Evolutionary conservation across 2,329 filamentous ascomycete species (phyloP).

Genomic region (Verticillium isaacii): DNA sequence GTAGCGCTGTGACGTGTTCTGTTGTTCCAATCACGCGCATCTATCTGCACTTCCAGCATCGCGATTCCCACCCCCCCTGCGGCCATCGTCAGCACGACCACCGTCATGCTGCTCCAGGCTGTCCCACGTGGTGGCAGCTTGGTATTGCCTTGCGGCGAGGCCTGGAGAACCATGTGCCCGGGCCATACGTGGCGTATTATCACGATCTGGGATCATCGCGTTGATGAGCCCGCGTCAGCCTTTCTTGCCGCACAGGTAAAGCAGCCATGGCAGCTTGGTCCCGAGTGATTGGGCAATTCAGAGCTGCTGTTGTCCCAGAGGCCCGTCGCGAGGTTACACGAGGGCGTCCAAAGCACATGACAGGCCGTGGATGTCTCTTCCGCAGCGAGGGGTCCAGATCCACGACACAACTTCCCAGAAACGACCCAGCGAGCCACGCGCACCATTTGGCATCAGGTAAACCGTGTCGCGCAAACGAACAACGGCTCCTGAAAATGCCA

Average conservation of each 20-base stretch:
- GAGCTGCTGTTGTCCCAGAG: background rate
- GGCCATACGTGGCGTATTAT: background rate
- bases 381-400: too few species aligned
- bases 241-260: too few species aligned
- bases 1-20: background rate
- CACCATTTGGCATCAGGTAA: too few species aligned
- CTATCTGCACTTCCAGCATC: background rate
- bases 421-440: too few species aligned
- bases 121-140: background rate
- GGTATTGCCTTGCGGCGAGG: background rate
- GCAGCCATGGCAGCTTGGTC: background rate
- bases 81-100: background rate
- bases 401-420: too few species aligned
- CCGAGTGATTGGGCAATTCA: background rate
- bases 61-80: background rate
- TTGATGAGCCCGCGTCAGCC: too few species aligned
- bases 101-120: background rate
- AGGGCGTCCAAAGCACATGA: too few species aligned
- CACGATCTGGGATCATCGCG: background rate
- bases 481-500: too few species aligned
- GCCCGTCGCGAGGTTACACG: too few species aligned
- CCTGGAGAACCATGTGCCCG: background rate
- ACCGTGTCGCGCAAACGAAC: too few species aligned
- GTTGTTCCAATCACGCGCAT: background rate
- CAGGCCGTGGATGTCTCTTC: too few species aligned